Conservation (phyloP, 768 basidiomycete genomes). For the Termitomyces sp. region DNA sequence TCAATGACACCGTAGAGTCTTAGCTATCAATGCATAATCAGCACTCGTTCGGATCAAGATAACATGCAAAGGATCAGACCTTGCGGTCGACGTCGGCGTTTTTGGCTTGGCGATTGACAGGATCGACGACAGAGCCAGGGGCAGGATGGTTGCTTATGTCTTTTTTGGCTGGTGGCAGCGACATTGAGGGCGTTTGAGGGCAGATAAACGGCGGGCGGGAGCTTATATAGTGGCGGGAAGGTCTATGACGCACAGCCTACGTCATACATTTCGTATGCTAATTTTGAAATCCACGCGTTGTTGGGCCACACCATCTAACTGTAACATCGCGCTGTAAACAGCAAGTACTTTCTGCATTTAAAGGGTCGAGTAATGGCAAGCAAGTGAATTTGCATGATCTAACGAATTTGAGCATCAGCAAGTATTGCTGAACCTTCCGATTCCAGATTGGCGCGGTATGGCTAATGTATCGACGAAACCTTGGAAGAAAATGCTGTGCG, state of each 20-base stretch:
- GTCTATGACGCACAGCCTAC: conserved; percentile 8
- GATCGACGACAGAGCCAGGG: conserved; percentile 56
- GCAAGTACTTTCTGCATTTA: too few relatives aligned
- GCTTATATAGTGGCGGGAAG: conserved; percentile 5
- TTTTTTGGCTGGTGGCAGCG: conserved; percentile 55
- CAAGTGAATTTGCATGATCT: too few relatives aligned
- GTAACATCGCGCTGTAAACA: too few relatives aligned
- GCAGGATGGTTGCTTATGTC: conserved; percentile 56
- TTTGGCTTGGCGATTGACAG: conserved; percentile 53
- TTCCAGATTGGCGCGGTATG: too few relatives aligned
- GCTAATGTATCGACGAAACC: too few relatives aligned
- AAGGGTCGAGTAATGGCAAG: too few relatives aligned
- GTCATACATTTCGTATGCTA: conserved; percentile 3
- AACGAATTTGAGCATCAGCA: too few relatives aligned
- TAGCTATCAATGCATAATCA: conserved; percentile 34
- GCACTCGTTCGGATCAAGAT: background rate
- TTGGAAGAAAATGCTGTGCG: too few relatives aligned
- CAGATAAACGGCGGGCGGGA: background rate
- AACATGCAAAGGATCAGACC: conserved; percentile 21
- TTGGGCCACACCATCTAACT: too few relatives aligned
- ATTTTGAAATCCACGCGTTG: background rate
- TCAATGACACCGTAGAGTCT: conserved; percentile 76
- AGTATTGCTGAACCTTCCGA: too few relatives aligned
- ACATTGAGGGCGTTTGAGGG: conserved; percentile 37
- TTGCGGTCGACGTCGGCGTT: conserved; percentile 81